phyloP scores from a whole-genome alignment of 768 basidiomycete species.

The Mycena polygramma region DNA sequence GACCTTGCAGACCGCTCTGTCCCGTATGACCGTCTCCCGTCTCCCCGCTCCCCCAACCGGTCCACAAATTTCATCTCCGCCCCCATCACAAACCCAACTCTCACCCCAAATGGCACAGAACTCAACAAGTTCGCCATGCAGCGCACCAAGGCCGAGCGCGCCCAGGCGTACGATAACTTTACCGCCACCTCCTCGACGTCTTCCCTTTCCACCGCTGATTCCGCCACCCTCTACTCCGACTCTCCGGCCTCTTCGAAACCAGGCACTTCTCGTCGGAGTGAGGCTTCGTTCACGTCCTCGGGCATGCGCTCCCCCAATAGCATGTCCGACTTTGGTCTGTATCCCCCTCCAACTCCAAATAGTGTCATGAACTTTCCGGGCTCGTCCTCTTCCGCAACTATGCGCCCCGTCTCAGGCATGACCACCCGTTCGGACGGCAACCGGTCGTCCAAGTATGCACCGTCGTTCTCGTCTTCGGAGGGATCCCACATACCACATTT shows the following conservation, averaged over 20 bases:
- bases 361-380: slow-evolving; percentile 31
- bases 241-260: slow-evolving; percentile 52
- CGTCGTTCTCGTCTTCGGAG: slow-evolving; percentile 67
- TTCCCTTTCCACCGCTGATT: slow-evolving; percentile 68
- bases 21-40: slow-evolving; percentile 79
- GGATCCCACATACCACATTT: slow-evolving; percentile 68
- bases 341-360: slow-evolving; percentile 47
- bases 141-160: slow-evolving; percentile 66
- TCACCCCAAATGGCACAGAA: slow-evolving; percentile 79
- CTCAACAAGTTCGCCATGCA: slow-evolving; percentile 72
- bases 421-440: slow-evolving; percentile 71
- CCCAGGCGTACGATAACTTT: slow-evolving; percentile 59
- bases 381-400: slow-evolving; percentile 49
- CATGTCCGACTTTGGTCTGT: slow-evolving; percentile 66
- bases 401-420: slow-evolving; percentile 64
- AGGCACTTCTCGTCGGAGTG: slow-evolving; percentile 60
- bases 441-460: slow-evolving; percentile 72
- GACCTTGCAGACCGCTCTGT: slow-evolving; percentile 77
- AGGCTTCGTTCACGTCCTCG: slow-evolving; percentile 62
- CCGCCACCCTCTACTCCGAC: slow-evolving; percentile 71
- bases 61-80: slow-evolving; percentile 77
- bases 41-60: slow-evolving; percentile 69
- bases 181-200: slow-evolving; percentile 61
- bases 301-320: slow-evolving; percentile 60
- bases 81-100: slow-evolving; percentile 85